phyloP scores from a whole-genome alignment of 495 filamentous ascomycete genomes.

The Neurospora terricola region DNA sequence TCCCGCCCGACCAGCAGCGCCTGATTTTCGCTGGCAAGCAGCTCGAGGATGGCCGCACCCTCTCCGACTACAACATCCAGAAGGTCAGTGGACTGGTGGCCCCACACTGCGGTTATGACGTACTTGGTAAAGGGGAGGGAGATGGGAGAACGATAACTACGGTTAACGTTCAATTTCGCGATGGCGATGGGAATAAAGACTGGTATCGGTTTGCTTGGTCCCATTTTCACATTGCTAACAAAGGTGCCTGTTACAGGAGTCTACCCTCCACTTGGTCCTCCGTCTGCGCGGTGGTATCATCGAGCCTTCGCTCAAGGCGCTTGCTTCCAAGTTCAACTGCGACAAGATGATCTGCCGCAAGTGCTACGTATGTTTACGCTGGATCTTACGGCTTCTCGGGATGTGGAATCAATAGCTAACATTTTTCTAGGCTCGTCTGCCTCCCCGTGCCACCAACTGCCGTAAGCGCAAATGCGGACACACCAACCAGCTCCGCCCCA shows the following conservation, averaged over 20 bases:
- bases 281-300: slow-evolving; percentile 99
- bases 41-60: slow-evolving; percentile 96
- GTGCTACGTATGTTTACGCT: slow-evolving; percentile 70
- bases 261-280: slow-evolving; percentile 97
- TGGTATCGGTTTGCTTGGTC: not conserved
- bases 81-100: slow-evolving; percentile 54
- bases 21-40: slow-evolving; percentile 99
- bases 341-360: slow-evolving; percentile 99
- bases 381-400: not conserved
- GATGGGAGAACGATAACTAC: not conserved
- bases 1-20: slow-evolving; percentile 97
- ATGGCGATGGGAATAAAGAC: not conserved
- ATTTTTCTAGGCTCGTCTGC: slow-evolving; percentile 68
- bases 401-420: slow-evolving; percentile 8
- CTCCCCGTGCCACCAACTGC: slow-evolving; percentile 98
- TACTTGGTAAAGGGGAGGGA: not conserved
- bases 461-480: slow-evolving; percentile 99
- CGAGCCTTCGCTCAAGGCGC: slow-evolving; percentile 96
- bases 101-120: not conserved
- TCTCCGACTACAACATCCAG: slow-evolving; percentile 99
- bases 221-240: slow-evolving; percentile 3
- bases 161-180: too few relatives aligned
- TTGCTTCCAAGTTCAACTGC: slow-evolving; percentile 99
- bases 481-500: slow-evolving; percentile 98
- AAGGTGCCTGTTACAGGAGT: slow-evolving; percentile 53